Evolutionary conservation across 1,284 basidiomycete genomes (phyloP), one percentile per base, ranked within the genome.

Genomic region (Pulchroboletus neoregius): DNA sequence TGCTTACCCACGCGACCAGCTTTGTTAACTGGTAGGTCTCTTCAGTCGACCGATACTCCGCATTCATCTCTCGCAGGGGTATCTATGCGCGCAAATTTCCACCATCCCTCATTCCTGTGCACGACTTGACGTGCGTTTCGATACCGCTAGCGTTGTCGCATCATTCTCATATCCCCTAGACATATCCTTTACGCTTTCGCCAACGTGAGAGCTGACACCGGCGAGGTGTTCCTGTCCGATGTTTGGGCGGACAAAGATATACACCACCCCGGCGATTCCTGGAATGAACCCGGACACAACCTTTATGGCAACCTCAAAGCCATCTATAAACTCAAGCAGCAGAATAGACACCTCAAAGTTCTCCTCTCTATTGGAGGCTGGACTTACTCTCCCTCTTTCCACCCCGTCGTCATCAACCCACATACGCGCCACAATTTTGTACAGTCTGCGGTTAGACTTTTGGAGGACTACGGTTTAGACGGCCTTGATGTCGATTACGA

Each of bases 241-340:
- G 67, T 76, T 2, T 98, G 94, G 94, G 85, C 93, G 0, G 95
- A 98, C 71, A 83, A 94, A 61, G 84, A 94, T 62, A 94, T 90
- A 38, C 88, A 91, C 58, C 87, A 89, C 52, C 78, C 80, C 2
- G 82, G 82, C 18, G 95, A 99, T 65, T 85, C 83, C 5, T 96
- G 94, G 94, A 87, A 92, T 56, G 93, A 95, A 48, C 63, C 64
- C 46, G 89, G 83, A 41, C 82, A 74, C 53, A 94, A 95, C 65
- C 78, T 97, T 23, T 96, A 95, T 60, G 94, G 95, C 44, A 95
- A 95, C 70, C 81, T 98, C 67, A 94, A 96, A 66, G 90, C 89
- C 34, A 81, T 98, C 46, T 91, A 93, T 66, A 78, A 87, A 32
- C 72, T 95, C 56, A 98, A 98, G 76, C 86, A 94, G 65, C 68